These are phyloP conservation scores for Coprinellus micaceus DNA, from an alignment of 768 basidiomycete species.

Conservation along the genomic window DNA sequence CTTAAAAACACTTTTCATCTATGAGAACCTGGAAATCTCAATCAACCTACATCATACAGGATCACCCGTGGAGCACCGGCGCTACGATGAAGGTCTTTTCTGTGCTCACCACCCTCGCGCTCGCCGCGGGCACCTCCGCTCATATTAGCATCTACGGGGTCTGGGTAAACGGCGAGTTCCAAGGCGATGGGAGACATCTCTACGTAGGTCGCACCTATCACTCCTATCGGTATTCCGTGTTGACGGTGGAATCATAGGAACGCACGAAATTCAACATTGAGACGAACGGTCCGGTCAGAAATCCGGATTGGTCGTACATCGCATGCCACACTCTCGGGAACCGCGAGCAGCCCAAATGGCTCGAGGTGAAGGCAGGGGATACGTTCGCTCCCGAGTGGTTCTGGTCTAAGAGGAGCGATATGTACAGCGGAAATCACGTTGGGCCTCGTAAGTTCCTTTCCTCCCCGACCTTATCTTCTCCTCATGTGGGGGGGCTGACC, in stretches of 20 bases:
- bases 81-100: background rate
- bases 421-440: background rate
- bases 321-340: constrained; percentile 3
- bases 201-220: background rate
- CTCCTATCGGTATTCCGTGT: no score
- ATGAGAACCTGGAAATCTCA: no score
- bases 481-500: background rate
- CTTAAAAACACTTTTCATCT: no score
- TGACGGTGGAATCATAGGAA: no score
- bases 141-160: constrained; percentile 10
- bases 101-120: background rate
- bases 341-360: background rate
- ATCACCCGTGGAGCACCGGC: no score
- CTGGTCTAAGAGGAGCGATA: background rate
- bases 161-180: constrained; percentile 11
- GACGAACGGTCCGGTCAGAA: background rate
- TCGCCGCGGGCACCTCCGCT: background rate
- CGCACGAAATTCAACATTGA: background rate
- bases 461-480: background rate
- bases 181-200: constrained; percentile 8
- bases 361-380: constrained; percentile 9
- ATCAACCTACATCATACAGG: no score
- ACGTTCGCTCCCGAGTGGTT: constrained; percentile 11
- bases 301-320: constrained; percentile 4
- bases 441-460: background rate